Percentiles rank a stretch among this genome's conserved stretches.
Evolutionary conservation across 176 grass and related monocot genomes (phyloP).

Genomic region (Hsuehochloa calcarea): DNA sequence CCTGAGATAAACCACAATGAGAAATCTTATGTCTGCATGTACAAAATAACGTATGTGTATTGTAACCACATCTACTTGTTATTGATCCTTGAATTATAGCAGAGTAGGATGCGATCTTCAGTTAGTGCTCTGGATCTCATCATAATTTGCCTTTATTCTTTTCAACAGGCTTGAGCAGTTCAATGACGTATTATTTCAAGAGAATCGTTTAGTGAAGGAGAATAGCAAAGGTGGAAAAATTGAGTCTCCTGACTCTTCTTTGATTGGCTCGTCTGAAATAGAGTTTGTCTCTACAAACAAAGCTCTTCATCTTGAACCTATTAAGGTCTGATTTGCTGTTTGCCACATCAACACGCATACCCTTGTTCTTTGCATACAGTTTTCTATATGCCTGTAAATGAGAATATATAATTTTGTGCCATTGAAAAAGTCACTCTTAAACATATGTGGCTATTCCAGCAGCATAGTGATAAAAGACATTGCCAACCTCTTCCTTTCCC

Average conservation of each 20-base stretch:
- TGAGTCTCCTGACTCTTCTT: slow-evolving; percentile 57
- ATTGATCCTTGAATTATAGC: slow-evolving; percentile 13
- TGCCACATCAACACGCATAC: not conserved
- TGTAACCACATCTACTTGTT: not conserved
- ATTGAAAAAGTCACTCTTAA: slow-evolving; percentile 10
- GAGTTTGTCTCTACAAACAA: slow-evolving; percentile 58
- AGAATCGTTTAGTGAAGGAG: slow-evolving; percentile 62
- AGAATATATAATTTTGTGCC: not conserved
- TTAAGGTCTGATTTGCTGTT: slow-evolving; percentile 58
- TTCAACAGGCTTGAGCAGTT: slow-evolving; percentile 85
- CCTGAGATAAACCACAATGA: slow-evolving; percentile 64
- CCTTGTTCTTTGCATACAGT: not conserved
- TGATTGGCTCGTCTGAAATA: slow-evolving; percentile 56
- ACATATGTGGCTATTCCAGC: not conserved
- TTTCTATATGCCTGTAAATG: slow-evolving; percentile 10
- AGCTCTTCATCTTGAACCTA: slow-evolving; percentile 57
- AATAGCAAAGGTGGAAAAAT: slow-evolving; percentile 12
- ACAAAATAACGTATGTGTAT: slow-evolving; percentile 91
- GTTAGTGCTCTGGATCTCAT: slow-evolving; percentile 25
- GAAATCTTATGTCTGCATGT: slow-evolving; percentile 75
- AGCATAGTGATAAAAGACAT: slow-evolving; percentile 10
- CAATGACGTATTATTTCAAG: slow-evolving; percentile 89
- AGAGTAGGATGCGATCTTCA: not conserved
- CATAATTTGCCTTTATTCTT: slow-evolving; percentile 17
- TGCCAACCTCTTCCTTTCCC: not conserved